A percentile compares a stretch with the other conserved stretches of the same genome.
These are phyloP conservation scores for Leccinum imitatum DNA, from an alignment of 768 basidiomycete genomes.

Conservation along the genomic window DNA sequence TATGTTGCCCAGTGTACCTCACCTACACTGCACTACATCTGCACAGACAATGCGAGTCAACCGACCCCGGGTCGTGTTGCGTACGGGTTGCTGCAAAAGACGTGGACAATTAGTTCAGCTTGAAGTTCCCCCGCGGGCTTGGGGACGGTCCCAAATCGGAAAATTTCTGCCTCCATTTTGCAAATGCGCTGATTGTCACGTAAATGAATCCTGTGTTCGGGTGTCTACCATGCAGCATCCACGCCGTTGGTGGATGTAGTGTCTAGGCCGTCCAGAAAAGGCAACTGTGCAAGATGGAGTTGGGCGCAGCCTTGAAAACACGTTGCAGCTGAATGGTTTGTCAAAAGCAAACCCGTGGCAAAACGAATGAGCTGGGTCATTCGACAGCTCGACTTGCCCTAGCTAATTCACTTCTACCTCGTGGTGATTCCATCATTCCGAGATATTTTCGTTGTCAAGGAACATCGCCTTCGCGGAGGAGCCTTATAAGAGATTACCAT, in stretches of 20 bases:
- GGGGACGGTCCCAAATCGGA: constrained; percentile 1
- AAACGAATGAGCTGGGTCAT: constrained; percentile 13
- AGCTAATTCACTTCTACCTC: constrained; percentile 12
- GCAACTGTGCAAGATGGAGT: constrained; percentile 26
- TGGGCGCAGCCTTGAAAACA: constrained; percentile 23
- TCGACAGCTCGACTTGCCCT: constrained; percentile 1
- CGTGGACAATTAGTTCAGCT: constrained; percentile 26
- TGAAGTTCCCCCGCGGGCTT: constrained; percentile 12
- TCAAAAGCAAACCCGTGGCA: constrained; percentile 6
- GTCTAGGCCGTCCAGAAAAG: constrained; percentile 23
- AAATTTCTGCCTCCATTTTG: constrained; percentile 13
- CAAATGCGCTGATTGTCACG: constrained; percentile 2
- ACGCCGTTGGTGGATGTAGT: constrained; percentile 10
- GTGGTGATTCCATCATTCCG: constrained; percentile 20
- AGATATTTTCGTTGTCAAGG: constrained; percentile 17
- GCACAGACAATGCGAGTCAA: constrained; percentile 13
- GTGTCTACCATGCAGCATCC: constrained; percentile 25
- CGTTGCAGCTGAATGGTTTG: constrained; percentile 21
- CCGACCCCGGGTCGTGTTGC: constrained; percentile 4
- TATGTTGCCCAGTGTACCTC: constrained; percentile 25
- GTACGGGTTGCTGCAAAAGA: constrained; percentile 13
- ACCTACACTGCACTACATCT: constrained; percentile 20
- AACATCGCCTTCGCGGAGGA: constrained; percentile 30
- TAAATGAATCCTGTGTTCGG: constrained; percentile 14
- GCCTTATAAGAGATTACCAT: constrained; percentile 26